phyloP scores from a whole-genome alignment of 352 stramenopile genomes.

The Globisporangium okanoganense region DNA sequence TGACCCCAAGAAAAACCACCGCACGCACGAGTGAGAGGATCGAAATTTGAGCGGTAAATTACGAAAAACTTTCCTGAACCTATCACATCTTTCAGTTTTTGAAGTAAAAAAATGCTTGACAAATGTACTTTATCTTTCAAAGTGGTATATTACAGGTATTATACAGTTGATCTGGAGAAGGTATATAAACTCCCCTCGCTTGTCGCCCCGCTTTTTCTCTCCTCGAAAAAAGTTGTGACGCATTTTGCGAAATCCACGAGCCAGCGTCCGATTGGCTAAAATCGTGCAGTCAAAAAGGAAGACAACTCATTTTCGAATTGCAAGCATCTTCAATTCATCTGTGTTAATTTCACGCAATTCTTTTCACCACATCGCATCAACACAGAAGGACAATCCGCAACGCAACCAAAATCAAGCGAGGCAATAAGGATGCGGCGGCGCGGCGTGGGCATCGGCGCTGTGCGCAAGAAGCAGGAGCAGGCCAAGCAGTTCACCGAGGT shows the following conservation, averaged over 20 bases:
- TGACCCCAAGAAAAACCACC: slow-evolving; percentile 26
- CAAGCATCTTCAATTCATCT: slow-evolving; percentile 16
- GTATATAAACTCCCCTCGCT: not conserved
- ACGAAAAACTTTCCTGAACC: not conserved
- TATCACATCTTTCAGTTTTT: accelerated
- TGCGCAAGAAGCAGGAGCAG: slow-evolving; percentile 89
- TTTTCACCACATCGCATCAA: not conserved
- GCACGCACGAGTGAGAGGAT: not conserved
- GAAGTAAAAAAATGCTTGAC: not conserved
- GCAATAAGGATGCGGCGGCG: slow-evolving; percentile 44
- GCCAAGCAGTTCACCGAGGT: slow-evolving; percentile 82
- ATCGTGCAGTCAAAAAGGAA: slow-evolving; percentile 17
- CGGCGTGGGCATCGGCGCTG: slow-evolving; percentile 76
- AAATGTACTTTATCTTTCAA: not conserved
- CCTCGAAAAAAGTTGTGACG: not conserved
- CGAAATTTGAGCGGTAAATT: not conserved
- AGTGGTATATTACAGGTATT: not conserved
- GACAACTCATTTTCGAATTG: slow-evolving; percentile 8
- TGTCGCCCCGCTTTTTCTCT: not conserved
- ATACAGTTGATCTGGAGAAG: not conserved
- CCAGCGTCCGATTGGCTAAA: slow-evolving; percentile 47
- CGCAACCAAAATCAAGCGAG: not conserved
- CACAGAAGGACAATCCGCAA: not conserved
- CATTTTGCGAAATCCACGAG: slow-evolving; percentile 40
- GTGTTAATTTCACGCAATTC: not conserved